Evolutionary conservation across 305 asterid genomes (phyloP), one percentile per base, ranked within the genome.

Genomic region (Striga hermonthica): DNA sequence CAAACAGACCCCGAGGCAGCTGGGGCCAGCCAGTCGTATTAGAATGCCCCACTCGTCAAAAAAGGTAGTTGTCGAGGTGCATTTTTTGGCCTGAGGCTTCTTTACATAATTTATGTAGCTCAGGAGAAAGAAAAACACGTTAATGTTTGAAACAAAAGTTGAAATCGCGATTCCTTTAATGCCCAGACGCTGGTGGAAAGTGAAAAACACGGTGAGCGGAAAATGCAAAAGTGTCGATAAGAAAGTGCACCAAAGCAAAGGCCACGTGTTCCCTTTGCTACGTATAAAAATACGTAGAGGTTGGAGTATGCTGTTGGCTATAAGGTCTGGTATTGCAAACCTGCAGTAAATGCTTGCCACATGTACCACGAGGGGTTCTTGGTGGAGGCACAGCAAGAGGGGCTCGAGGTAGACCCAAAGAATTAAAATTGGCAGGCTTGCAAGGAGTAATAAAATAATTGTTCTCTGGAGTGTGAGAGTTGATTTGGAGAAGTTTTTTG

Each of bases 221-320:
- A 82, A 65, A 77, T 90, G 95, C 53, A 90, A 77, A 59, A 90
- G 57, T 35, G 79, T 78, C 47, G 95, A 81, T 1, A 83, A 74
- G 63, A 75, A 73, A 71, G 88, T 80, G 79, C 91, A 79, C 94
- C 94, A 90, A 8, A 87, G 80, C 63, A 90, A 69, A 64, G 97
- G 95, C 97, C 97, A 87, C 59, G 94, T 77, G 15, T 81, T 81
- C 49, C 95, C 94, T 78, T 72, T 85, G 79, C 88, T 83, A 58
- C 97, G 91, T 70, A 84, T 75, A 73, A 83, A 87, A 61, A 90
- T 87, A 56, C 97, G 90, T 36, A 87, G 57, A 67, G 97, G 97
- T 73, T 85, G 88, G 66, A 90, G 90, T 13, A 90, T 50, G 78
- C 97, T 87, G 60, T 80, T 87, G 57, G 80, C 84, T 35, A 90